phyloP scores from a whole-genome alignment of 441 rosid species.

The Daphne laureola region DNA sequence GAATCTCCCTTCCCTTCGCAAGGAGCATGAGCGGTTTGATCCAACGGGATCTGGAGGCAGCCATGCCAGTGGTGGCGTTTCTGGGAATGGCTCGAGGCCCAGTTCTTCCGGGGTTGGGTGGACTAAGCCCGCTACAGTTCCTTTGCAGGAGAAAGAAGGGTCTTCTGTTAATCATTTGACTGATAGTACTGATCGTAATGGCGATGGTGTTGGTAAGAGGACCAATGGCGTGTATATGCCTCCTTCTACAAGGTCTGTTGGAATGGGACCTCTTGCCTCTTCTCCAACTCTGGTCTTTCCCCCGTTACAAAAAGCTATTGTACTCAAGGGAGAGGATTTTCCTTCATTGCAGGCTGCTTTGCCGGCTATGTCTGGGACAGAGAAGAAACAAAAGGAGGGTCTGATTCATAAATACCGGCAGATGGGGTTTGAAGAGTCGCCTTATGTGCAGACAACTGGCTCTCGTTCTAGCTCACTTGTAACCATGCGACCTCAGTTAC shows the following conservation, averaged over 20 bases:
- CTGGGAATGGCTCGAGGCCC: slow-evolving; percentile 70
- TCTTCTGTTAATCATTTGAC: neutral
- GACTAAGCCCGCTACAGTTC: slow-evolving; percentile 59
- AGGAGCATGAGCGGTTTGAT: slow-evolving; percentile 86
- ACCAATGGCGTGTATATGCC: slow-evolving; percentile 38
- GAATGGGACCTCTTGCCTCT: slow-evolving; percentile 23
- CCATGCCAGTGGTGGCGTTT: slow-evolving; percentile 52
- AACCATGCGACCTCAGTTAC: slow-evolving; percentile 57
- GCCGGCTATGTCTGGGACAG: slow-evolving; percentile 42
- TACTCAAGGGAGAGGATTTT: slow-evolving; percentile 90
- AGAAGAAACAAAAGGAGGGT: slow-evolving; percentile 74
- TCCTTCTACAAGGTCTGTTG: slow-evolving; percentile 41
- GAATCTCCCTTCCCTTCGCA: slow-evolving; percentile 88
- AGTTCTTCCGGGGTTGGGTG: slow-evolving; percentile 82
- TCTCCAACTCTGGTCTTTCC: slow-evolving; percentile 21
- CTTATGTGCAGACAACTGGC: slow-evolving; percentile 32
- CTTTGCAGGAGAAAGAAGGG: slow-evolving; percentile 53
- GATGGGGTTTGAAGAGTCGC: slow-evolving; percentile 28
- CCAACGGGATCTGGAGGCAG: slow-evolving; percentile 52
- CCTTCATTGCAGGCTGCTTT: slow-evolving; percentile 83
- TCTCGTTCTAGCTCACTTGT: slow-evolving; percentile 30
- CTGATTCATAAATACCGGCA: slow-evolving; percentile 62
- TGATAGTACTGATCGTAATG: slow-evolving; percentile 19
- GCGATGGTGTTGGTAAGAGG: slow-evolving; percentile 33
- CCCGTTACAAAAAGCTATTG: slow-evolving; percentile 44